Conservation (phyloP, 1,284 basidiomycete genomes). For the Pulveroboletus sp. region DNA sequence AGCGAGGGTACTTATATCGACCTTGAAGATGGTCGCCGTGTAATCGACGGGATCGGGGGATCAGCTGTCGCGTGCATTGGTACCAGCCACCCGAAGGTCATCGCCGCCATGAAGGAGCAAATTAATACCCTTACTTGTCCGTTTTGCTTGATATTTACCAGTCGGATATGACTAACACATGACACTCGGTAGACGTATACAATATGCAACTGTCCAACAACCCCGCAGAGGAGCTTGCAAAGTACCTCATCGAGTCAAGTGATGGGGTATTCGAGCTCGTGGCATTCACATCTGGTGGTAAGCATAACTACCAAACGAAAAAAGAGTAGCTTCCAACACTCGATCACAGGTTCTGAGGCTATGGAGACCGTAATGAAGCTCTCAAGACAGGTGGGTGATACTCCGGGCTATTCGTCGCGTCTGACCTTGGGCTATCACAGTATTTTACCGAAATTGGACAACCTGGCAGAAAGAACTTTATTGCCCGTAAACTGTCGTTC, state of each 20-base stretch:
- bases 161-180: conserved; percentile 2
- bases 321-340: conserved; percentile 1
- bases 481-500: conserved; percentile 75
- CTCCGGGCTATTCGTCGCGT: background rate
- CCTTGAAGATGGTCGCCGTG: conserved; percentile 58
- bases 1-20: conserved; percentile 68
- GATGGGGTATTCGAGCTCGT: conserved; percentile 70
- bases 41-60: conserved; percentile 79
- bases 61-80: conserved; percentile 83
- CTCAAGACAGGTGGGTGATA: conserved; percentile 56
- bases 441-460: conserved; percentile 71
- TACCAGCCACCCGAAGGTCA: conserved; percentile 66
- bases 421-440: conserved; percentile 32
- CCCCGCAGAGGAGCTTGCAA: conserved; percentile 75
- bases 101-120: conserved; percentile 73
- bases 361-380: conserved; percentile 82
- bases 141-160: conserved; percentile 22
- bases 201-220: conserved; percentile 76
- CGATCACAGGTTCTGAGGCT: conserved; percentile 68
- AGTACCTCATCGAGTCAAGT: conserved; percentile 53
- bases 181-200: conserved; percentile 60
- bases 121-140: conserved; percentile 69
- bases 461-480: conserved; percentile 68
- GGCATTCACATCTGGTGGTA: conserved; percentile 72
- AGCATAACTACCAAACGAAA: background rate